phyloP scores from a whole-genome alignment of 345 rosid species.

The Linum lewisii region DNA sequence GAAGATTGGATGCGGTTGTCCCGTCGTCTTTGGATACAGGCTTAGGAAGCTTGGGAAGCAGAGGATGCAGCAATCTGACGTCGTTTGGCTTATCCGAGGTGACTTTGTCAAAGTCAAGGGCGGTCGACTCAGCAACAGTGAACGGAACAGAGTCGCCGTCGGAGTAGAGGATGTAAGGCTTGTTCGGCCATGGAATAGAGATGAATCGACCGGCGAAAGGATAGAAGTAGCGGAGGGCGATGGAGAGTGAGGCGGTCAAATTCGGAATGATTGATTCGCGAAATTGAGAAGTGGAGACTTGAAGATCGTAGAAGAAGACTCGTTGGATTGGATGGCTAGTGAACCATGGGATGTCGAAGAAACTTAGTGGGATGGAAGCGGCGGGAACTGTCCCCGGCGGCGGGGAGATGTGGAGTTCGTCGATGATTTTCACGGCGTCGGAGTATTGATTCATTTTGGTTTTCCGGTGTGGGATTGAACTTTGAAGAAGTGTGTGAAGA shows the following conservation, averaged over 20 bases:
- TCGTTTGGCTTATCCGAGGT: constrained; percentile 3
- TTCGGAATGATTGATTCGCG: not conserved
- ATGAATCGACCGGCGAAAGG: not conserved
- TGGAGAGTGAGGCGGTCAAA: not conserved
- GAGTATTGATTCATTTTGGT: not conserved
- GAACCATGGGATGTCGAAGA: not conserved
- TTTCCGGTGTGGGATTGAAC: too few relatives aligned
- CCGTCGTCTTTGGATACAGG: not conserved
- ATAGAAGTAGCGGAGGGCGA: not conserved
- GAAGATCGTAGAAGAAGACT: not conserved
- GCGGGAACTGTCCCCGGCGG: not conserved
- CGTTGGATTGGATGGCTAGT: not conserved
- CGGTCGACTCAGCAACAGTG: constrained; percentile 22
- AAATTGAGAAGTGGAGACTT: not conserved
- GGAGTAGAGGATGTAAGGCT: constrained; percentile 22
- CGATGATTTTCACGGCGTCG: not conserved
- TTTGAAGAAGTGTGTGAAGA: too few relatives aligned
- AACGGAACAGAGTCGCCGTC: constrained; percentile 25
- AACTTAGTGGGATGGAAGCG: not conserved
- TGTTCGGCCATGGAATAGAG: constrained; percentile 12
- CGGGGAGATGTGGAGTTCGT: not conserved
- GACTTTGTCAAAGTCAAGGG: constrained; percentile 19
- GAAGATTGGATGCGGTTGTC: not conserved
- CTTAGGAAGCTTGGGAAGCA: not conserved
- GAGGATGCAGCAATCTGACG: not conserved